Conservation (phyloP, 2,329 filamentous ascomycete species). For the Graphilbum ipis-grandicollis region DNA sequence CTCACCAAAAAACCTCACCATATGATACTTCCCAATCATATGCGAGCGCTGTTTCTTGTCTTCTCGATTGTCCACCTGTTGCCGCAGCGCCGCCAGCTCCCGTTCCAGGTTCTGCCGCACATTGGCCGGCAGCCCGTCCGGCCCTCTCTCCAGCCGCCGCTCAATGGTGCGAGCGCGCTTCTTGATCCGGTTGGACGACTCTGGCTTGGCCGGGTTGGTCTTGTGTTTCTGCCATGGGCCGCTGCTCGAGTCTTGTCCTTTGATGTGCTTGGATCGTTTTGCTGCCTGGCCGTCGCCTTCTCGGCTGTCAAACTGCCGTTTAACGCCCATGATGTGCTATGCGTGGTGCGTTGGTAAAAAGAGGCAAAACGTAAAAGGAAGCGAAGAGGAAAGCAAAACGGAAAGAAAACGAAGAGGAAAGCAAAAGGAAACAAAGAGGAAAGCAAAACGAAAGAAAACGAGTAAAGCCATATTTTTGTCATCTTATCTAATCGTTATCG, state of each 20-base stretch:
- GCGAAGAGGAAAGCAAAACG: background rate
- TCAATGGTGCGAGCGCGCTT: constrained; percentile 55
- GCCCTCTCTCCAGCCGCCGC: constrained; percentile 41
- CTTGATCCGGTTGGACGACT: constrained; percentile 44
- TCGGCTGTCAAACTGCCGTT: constrained; percentile 11
- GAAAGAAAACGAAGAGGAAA: too few relatives aligned
- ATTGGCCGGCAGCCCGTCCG: constrained; percentile 46
- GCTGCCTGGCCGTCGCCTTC: constrained; percentile 7
- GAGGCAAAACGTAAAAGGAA: background rate
- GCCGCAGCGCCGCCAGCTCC: constrained; percentile 48
- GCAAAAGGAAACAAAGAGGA: too few relatives aligned
- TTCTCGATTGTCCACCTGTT: constrained; percentile 41
- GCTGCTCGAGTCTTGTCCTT: background rate
- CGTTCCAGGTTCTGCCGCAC: constrained; percentile 53
- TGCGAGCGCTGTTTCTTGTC: constrained; percentile 44
- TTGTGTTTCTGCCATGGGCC: constrained; percentile 17
- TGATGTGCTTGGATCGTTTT: background rate
- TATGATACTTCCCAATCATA: constrained; percentile 68
- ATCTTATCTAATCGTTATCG: too few relatives aligned
- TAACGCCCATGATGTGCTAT: constrained; percentile 15
- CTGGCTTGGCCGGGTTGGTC: constrained; percentile 23
- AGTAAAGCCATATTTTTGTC: too few relatives aligned
- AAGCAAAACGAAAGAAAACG: too few relatives aligned
- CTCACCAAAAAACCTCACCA: constrained; percentile 69
- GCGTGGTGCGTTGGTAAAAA: background rate